Evolutionary conservation across 345 rosid genomes (phyloP).

Genomic region (Melaleuca quinquenervia): DNA sequence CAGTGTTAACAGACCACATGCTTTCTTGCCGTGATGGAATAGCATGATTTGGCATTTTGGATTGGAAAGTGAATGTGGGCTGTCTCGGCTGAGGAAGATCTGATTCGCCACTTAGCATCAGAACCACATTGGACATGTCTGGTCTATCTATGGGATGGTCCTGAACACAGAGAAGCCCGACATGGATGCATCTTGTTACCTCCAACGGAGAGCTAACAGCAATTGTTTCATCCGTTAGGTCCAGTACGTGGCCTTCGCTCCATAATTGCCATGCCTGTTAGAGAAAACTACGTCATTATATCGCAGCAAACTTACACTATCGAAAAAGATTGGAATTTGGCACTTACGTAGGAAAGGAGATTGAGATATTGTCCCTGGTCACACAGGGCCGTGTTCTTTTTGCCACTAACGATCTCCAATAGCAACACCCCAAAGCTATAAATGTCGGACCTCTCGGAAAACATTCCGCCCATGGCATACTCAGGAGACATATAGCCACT

Average conservation of each 20-base stretch:
- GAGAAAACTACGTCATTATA: neutral
- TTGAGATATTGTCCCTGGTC: neutral
- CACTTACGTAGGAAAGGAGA: constrained; percentile 8
- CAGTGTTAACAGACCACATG: neutral
- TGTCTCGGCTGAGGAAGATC: neutral
- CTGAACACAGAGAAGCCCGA: constrained; percentile 17
- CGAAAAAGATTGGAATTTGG: neutral
- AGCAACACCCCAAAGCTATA: constrained; percentile 13
- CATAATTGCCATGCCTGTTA: neutral
- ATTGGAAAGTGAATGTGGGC: neutral
- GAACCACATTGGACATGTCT: constrained; percentile 3
- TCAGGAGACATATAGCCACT: constrained; percentile 18
- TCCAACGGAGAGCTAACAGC: neutral
- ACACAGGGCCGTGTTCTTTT: neutral
- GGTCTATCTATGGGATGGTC: constrained; percentile 16
- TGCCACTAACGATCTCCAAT: constrained; percentile 14
- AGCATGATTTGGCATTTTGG: neutral
- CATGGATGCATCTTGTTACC: neutral
- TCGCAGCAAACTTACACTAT: too few relatives aligned
- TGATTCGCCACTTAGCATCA: neutral
- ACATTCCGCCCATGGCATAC: constrained; percentile 1
- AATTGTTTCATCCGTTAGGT: neutral
- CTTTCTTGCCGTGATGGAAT: neutral
- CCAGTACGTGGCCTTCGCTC: neutral
- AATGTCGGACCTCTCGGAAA: constrained; percentile 1